Percentiles rank a stretch among this genome's conserved stretches.
Evolutionary conservation across 495 filamentous ascomycete species (phyloP).

Genomic region (Astrothelium subdiscretum): DNA sequence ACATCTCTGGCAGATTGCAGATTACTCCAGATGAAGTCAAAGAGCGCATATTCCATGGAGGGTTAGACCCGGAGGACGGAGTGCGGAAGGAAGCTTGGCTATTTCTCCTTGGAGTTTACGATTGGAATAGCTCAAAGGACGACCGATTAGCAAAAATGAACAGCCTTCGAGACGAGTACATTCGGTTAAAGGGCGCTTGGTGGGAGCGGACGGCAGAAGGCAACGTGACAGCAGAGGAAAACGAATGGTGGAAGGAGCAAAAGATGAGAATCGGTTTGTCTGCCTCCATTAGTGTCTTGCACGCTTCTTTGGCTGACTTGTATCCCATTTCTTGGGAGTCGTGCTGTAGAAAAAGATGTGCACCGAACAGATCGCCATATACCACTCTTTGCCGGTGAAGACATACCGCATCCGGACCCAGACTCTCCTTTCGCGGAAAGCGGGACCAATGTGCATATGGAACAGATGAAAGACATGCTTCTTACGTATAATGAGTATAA

Average conservation of each 20-base stretch:
- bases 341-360: constrained; percentile 80
- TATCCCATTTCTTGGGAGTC: constrained; percentile 35
- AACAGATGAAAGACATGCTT: constrained; percentile 98
- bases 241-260: constrained; percentile 94
- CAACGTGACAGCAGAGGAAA: constrained; percentile 59
- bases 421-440: constrained; percentile 84
- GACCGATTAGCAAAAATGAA: constrained; percentile 72
- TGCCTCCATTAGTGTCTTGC: constrained; percentile 7
- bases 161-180: constrained; percentile 83
- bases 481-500: constrained; percentile 98
- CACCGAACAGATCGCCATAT: constrained; percentile 91
- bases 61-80: constrained; percentile 76
- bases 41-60: constrained; percentile 90
- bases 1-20: constrained; percentile 60
- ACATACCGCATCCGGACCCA: constrained; percentile 95
- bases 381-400: constrained; percentile 88
- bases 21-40: constrained; percentile 86
- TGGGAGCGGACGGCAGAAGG: constrained; percentile 88
- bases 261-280: constrained; percentile 77
- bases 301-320: constrained; percentile 27
- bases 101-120: constrained; percentile 80
- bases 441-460: constrained; percentile 93
- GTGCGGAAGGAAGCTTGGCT: constrained; percentile 95
- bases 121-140: constrained; percentile 75
- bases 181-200: constrained; percentile 87